phyloP scores from a whole-genome alignment of 225 moss, liverwort and hornwort species.

The Bryum argenteum region DNA sequence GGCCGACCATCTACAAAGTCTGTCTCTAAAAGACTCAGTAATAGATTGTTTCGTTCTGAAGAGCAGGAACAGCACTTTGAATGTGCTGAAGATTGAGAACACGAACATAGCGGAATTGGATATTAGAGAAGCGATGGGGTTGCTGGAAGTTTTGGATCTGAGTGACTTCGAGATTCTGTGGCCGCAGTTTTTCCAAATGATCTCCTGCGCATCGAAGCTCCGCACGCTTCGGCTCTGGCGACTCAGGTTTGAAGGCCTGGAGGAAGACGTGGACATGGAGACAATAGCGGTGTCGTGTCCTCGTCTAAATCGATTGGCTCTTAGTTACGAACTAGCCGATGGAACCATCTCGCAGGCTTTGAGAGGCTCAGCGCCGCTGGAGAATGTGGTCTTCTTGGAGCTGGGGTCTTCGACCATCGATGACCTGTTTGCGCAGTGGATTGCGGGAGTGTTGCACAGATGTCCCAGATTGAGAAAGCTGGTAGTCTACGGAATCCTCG shows the following conservation, averaged over 20 bases:
- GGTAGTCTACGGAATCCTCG: conserved; percentile 60
- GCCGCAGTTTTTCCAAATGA: conserved; percentile 62
- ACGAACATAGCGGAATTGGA: conserved; percentile 48
- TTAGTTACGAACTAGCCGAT: conserved; percentile 57
- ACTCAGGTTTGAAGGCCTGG: conserved; percentile 49
- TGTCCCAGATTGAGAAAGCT: conserved; percentile 63
- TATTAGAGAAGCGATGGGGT: conserved; percentile 54
- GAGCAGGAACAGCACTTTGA: conserved; percentile 63
- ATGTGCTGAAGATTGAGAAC: conserved; percentile 57
- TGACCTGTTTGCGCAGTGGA: conserved; percentile 58
- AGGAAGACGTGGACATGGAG: conserved; percentile 65
- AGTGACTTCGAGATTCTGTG: conserved; percentile 58
- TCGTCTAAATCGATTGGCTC: conserved; percentile 54
- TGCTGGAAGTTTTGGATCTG: conserved; percentile 66
- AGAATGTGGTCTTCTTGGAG: conserved; percentile 63
- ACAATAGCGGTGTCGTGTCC: conserved; percentile 66
- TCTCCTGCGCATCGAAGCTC: conserved; percentile 64
- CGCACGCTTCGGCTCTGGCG: conserved; percentile 65
- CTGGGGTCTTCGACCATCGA: conserved; percentile 58
- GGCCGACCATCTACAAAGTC: conserved; percentile 64
- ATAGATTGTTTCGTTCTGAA: conserved; percentile 63
- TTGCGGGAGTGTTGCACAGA: conserved; percentile 63
- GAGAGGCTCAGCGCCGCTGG: conserved; percentile 50
- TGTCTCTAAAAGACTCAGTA: conserved; percentile 51
- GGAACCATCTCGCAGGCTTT: conserved; percentile 50